Evolutionary conservation across 2,329 filamentous ascomycete species (phyloP).

Genomic region (Leptoxyphium fumago): DNA sequence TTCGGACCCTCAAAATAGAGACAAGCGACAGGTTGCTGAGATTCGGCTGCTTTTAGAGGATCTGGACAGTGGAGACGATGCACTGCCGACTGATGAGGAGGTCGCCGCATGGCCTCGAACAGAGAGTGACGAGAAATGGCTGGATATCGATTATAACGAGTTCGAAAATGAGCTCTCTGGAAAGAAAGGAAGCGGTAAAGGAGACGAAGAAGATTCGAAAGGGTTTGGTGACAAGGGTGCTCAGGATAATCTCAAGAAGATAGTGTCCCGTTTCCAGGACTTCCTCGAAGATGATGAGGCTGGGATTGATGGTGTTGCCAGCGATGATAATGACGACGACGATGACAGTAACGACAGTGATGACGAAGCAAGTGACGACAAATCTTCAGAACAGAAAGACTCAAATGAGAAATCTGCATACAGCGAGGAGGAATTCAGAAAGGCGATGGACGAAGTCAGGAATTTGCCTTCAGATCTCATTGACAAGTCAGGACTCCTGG

Average conservation of each 20-base stretch:
- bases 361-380: conserved; percentile 22
- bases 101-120: conserved; percentile 53
- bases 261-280: conserved; percentile 83
- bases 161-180: conserved; percentile 67
- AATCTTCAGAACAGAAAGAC: conserved; percentile 36
- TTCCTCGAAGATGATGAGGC: conserved; percentile 80
- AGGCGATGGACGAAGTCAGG: conserved; percentile 89
- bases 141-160: conserved; percentile 81
- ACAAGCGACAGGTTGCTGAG: conserved; percentile 57
- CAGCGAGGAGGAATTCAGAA: conserved; percentile 69
- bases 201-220: conserved; percentile 7
- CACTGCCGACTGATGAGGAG: conserved; percentile 57
- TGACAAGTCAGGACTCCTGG: conserved; percentile 18
- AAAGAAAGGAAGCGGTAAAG: conserved; percentile 19
- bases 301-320: conserved; percentile 61
- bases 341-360: conserved; percentile 41
- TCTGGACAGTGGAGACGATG: conserved; percentile 53
- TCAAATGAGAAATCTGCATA: conserved; percentile 67
- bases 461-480: conserved; percentile 39
- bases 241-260: conserved; percentile 69
- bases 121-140: conserved; percentile 81
- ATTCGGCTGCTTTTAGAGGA: conserved; percentile 65
- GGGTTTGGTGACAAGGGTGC: conserved; percentile 49
- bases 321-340: conserved; percentile 53
- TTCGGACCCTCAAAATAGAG: conserved; percentile 49